Conservation (phyloP, 179 eudicot genomes). For the Vitellaria paradoxa region DNA sequence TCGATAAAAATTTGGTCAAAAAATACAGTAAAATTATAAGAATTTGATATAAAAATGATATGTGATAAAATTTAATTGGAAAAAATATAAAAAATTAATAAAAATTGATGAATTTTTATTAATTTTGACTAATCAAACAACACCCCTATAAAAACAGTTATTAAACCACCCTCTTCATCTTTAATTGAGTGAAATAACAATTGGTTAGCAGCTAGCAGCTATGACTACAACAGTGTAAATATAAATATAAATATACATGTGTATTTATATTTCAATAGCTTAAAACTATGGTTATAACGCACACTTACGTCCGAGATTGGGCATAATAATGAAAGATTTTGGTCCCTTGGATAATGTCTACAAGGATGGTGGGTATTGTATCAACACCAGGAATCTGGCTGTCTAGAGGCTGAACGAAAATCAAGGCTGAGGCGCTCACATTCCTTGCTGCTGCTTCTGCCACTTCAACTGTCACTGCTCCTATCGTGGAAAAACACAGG, state of each 20-base stretch:
- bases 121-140: no score
- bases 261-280: no score
- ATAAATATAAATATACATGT: no score
- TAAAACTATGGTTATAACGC: no score
- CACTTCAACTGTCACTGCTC: slow-evolving; percentile 17
- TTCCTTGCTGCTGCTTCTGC: slow-evolving; percentile 29
- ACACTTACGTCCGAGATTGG: slow-evolving; percentile 22
- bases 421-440: slow-evolving; percentile 34
- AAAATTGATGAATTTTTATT: no score
- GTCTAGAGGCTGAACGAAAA: slow-evolving; percentile 39
- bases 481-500: slow-evolving; percentile 44
- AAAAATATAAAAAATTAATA: no score
- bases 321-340: slow-evolving; percentile 26
- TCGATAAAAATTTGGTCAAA: no score
- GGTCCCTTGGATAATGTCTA: slow-evolving; percentile 44
- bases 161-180: not conserved
- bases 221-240: no score
- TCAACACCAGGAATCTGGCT: slow-evolving; percentile 28
- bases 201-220: not conserved
- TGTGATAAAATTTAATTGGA: no score
- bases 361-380: slow-evolving; percentile 34
- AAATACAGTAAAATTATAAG: no score
- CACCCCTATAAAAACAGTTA: not conserved
- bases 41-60: no score
- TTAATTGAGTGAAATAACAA: not conserved